Percentiles rank a stretch among this genome's conserved stretches.
These are phyloP conservation scores for Pythium coloratum DNA, from an alignment of 352 stramenopile species.

Conservation along the genomic window DNA sequence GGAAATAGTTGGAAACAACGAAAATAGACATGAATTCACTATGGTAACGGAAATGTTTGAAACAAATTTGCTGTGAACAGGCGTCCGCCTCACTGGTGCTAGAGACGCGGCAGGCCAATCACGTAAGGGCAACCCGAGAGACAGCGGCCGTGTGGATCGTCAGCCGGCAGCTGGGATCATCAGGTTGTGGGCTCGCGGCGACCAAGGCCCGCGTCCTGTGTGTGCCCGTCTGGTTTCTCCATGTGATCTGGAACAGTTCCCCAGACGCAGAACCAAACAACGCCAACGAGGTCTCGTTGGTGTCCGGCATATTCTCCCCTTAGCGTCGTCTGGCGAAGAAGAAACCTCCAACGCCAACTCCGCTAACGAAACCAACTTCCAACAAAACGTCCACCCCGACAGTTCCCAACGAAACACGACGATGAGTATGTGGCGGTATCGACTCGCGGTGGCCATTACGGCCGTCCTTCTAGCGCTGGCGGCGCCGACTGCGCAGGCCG, in stretches of 20 bases:
- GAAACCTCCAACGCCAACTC: not conserved
- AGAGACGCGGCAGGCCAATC: conserved; percentile 13
- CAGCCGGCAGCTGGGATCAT: conserved; percentile 22
- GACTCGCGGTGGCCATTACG: not conserved
- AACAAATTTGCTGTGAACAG: not conserved
- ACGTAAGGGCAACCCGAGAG: not conserved
- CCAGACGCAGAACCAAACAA: not conserved
- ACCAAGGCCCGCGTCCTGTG: not conserved
- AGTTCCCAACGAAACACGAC: not conserved
- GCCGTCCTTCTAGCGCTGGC: not conserved
- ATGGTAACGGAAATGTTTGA: not conserved
- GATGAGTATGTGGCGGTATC: conserved; percentile 16
- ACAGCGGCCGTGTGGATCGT: conserved; percentile 2
- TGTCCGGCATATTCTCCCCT: not conserved
- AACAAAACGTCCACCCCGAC: not conserved
- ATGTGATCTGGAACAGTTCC: conserved; percentile 9
- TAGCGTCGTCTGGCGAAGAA: not conserved
- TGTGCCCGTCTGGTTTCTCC: conserved; percentile 8
- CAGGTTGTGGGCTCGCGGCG: conserved; percentile 16
- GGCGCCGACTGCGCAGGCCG: not conserved
- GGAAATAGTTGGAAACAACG: not conserved
- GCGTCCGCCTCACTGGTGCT: not conserved
- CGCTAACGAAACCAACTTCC: conserved; percentile 2
- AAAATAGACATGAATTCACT: not conserved
- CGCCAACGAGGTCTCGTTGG: not conserved